Conservation (phyloP, 1,139 yeast genomes). For the Geotrichum europaeum region DNA sequence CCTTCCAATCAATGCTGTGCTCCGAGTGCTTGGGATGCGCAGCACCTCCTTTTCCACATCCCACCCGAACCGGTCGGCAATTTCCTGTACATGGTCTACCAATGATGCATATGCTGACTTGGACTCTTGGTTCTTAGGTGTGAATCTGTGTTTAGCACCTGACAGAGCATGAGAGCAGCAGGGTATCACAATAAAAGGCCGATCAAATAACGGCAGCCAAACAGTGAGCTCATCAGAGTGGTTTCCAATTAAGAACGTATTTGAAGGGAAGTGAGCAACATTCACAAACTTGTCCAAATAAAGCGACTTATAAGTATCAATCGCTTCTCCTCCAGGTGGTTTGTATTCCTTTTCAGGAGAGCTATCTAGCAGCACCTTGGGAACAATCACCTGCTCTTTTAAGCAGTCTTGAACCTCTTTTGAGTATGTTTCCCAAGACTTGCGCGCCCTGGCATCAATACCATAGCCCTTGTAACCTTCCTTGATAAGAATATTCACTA, state of each 20-base stretch:
- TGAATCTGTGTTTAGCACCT: constrained; percentile 67
- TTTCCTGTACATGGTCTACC: constrained; percentile 74
- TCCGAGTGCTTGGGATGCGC: constrained; percentile 90
- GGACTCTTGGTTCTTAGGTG: constrained; percentile 39
- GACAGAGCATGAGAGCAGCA: constrained; percentile 87
- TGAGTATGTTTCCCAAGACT: constrained; percentile 80
- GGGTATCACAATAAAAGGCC: constrained; percentile 87
- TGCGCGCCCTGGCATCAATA: constrained; percentile 82
- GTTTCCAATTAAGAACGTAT: constrained; percentile 84
- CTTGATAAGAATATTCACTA: constrained; percentile 64
- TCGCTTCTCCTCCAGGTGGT: constrained; percentile 1
- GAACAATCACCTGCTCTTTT: constrained; percentile 74
- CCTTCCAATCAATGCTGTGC: constrained; percentile 80
- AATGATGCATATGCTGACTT: constrained; percentile 73
- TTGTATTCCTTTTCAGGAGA: constrained; percentile 42
- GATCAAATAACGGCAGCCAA: constrained; percentile 86
- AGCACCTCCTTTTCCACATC: constrained; percentile 75
- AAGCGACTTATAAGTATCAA: constrained; percentile 28
- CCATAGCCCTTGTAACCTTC: constrained; percentile 86
- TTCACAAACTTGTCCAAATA: constrained; percentile 56
- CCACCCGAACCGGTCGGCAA: constrained; percentile 76
- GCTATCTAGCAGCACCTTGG: constrained; percentile 62
- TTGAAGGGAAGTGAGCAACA: constrained; percentile 56
- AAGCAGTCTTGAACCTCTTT: constrained; percentile 49
- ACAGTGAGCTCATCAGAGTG: constrained; percentile 94